Percentiles rank a stretch among this genome's conserved stretches.
phyloP scores from a whole-genome alignment of 2,329 filamentous ascomycete genomes.

The Colletotrichum costaricense region DNA sequence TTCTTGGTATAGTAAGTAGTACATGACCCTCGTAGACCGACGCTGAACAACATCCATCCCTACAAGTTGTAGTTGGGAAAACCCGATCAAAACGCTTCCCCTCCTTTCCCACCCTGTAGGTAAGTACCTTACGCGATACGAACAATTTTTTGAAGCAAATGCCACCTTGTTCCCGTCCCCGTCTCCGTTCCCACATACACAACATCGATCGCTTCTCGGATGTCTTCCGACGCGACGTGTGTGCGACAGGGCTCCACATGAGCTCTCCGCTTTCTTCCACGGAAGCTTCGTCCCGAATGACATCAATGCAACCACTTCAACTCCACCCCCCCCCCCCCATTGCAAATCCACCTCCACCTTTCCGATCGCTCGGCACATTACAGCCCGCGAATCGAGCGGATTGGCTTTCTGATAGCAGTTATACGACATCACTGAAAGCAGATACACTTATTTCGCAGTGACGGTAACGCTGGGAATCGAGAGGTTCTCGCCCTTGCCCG shows the following conservation, averaged over 20 bases:
- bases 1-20: conserved; percentile 11
- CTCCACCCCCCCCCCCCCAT: conserved; percentile 18
- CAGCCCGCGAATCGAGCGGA: background rate
- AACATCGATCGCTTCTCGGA: background rate
- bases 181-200: too few relatives aligned
- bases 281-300: conserved; percentile 7
- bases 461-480: conserved; percentile 28
- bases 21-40: conserved; percentile 7
- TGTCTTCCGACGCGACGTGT: background rate
- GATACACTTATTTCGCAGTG: conserved; percentile 12
- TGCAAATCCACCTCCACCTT: background rate
- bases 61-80: background rate
- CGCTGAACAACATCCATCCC: background rate
- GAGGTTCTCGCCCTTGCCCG: conserved; percentile 25
- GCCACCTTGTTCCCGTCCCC: background rate
- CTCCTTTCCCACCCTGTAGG: background rate
- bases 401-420: background rate
- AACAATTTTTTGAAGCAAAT: background rate
- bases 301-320: conserved; percentile 26
- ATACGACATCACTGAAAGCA: background rate
- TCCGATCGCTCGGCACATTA: conserved; percentile 15
- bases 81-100: background rate
- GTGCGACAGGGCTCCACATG: background rate
- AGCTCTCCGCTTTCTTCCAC: conserved; percentile 12
- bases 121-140: background rate